Evolutionary conservation across 345 rosid genomes (phyloP), one percentile per base, ranked within the genome.

Genomic region (Citrus trifoliata): DNA sequence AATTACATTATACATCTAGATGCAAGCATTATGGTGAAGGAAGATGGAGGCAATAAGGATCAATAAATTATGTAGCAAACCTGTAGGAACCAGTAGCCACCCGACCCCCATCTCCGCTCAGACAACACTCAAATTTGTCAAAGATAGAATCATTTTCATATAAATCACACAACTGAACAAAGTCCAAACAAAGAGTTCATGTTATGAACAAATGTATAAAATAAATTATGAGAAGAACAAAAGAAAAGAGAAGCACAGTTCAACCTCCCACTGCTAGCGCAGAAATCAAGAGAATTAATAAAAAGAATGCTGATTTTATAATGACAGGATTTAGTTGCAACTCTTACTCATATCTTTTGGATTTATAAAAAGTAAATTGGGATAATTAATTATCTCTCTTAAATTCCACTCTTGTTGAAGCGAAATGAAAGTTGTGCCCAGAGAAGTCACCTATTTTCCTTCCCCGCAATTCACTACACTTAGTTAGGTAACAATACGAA

Each of bases 81-180:
- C 95, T 88, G 88, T 91, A 91, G 65, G 95, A 91, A 81, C 95
- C 95, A 24, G 95, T 89, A 10, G 95, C 95, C 71, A 87, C 88
- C 68, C 90, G 88, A 37, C 59, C 71, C 58, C 95, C 93, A 55
- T 89, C 90, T 65, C 92, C 90, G 68, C 92, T 89, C 27, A 89
- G 78, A 78, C 90, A 87, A 75, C 92, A 87, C 82, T 89, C 92
- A 10, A 89, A 89, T 81, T 89, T 89, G 81, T 89, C 92, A 65
- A 89, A 89, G 85, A 89, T 87, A 22, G 90, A 89, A 83, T 89
- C 92, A 53, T 86, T 90, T 81, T 90, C 94, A 38, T 91, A 91
- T 78, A 91, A 78, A 85, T 91, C 95, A 71, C 90, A 91, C 2
- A 91, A 87, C 95, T 91, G 88, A 70, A 35, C 82, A 78, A 70